Evolutionary conservation across 768 basidiomycete species (phyloP).

Genomic region (Boletus rubescentipes): DNA sequence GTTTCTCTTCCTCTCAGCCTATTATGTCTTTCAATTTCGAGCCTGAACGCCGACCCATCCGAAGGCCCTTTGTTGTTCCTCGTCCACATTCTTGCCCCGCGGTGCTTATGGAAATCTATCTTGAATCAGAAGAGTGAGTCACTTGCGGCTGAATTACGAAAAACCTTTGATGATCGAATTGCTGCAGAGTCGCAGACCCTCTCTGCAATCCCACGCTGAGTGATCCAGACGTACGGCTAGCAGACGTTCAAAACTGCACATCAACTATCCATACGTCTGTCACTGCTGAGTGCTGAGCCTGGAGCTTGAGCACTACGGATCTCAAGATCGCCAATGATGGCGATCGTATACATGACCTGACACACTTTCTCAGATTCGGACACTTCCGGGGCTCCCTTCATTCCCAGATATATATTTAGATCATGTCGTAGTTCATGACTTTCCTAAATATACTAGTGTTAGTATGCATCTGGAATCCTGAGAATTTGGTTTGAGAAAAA

Average conservation of each 20-base stretch:
- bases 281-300: neutral
- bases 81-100: constrained; percentile 6
- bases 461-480: too few relatives aligned
- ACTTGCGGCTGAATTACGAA: too few relatives aligned
- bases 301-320: neutral
- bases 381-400: too few relatives aligned
- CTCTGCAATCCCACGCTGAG: neutral
- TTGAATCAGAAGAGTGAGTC: neutral
- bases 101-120: too few relatives aligned
- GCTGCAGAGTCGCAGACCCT: neutral
- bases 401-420: too few relatives aligned
- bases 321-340: neutral
- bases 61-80: neutral
- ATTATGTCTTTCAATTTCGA: too few relatives aligned
- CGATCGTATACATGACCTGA: too few relatives aligned
- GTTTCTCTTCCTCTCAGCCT: neutral
- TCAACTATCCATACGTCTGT: constrained; percentile 1
- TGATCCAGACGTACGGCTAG: constrained; percentile 1
- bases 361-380: too few relatives aligned
- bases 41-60: accelerated
- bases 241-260: neutral
- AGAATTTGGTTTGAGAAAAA: too few relatives aligned
- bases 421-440: too few relatives aligned
- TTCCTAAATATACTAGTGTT: too few relatives aligned
- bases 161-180: neutral